Evolutionary conservation across 2,329 filamentous ascomycete species (phyloP).

Genomic region (Aspergillus sp.): DNA sequence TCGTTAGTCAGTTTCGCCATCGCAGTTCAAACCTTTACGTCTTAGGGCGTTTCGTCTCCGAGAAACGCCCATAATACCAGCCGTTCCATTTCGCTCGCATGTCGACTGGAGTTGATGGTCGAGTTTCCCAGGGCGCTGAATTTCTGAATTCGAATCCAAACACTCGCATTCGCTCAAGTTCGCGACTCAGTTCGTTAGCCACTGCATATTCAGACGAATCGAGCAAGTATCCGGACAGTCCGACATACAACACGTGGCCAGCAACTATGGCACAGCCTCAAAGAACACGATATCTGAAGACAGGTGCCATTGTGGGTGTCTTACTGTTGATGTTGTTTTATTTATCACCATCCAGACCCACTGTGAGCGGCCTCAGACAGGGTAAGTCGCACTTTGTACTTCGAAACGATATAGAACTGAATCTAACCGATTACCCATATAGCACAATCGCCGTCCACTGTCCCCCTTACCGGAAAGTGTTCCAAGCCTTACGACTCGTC

Average conservation of each 20-base stretch:
- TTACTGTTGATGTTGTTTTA: slow-evolving; percentile 53
- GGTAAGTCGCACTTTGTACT: slow-evolving; percentile 13
- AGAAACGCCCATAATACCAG: slow-evolving; percentile 14
- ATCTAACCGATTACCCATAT: slow-evolving; percentile 1
- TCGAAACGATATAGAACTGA: neutral
- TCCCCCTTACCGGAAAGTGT: slow-evolving; percentile 65
- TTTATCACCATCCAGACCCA: slow-evolving; percentile 38
- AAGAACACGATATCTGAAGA: slow-evolving; percentile 55
- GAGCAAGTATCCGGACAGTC: slow-evolving; percentile 35
- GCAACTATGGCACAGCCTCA: slow-evolving; percentile 57
- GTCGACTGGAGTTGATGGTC: slow-evolving; percentile 50
- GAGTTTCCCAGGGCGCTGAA: slow-evolving; percentile 46
- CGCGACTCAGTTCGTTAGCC: slow-evolving; percentile 39
- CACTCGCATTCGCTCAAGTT: slow-evolving; percentile 48
- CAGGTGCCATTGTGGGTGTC: slow-evolving; percentile 53
- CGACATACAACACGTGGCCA: slow-evolving; percentile 28
- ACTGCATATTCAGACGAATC: slow-evolving; percentile 43
- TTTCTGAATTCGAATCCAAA: slow-evolving; percentile 42
- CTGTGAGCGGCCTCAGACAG: slow-evolving; percentile 16
- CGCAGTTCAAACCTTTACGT: slow-evolving; percentile 1
- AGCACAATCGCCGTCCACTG: slow-evolving; percentile 19
- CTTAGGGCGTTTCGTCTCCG: slow-evolving; percentile 9
- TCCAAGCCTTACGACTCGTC: slow-evolving; percentile 74
- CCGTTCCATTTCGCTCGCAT: slow-evolving; percentile 37
- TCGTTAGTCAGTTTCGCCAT: slow-evolving; percentile 19